phyloP scores from a whole-genome alignment of 768 basidiomycete species.

The Tulasnella sp. region DNA sequence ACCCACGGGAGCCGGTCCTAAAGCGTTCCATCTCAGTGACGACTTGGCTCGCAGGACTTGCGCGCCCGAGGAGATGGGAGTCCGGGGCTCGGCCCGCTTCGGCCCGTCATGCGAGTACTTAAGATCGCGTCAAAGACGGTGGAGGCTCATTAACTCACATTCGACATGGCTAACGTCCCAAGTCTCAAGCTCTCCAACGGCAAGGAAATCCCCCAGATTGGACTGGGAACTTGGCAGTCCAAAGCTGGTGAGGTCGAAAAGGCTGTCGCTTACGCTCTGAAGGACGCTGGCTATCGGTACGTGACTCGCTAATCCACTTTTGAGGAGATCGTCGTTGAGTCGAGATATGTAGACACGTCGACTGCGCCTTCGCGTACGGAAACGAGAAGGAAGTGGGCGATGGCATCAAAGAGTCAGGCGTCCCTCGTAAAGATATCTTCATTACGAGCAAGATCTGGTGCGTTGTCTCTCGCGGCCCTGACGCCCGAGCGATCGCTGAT shows the following conservation, averaged over 20 bases:
- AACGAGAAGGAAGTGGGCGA: slow-evolving; percentile 51
- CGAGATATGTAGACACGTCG: slow-evolving; percentile 37
- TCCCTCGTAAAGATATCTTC: slow-evolving; percentile 64
- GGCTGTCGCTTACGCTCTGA: slow-evolving; percentile 66
- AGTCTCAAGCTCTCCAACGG: slow-evolving; percentile 63
- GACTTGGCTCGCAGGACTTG: not conserved
- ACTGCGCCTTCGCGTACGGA: slow-evolving; percentile 55
- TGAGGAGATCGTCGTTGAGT: slow-evolving; percentile 16
- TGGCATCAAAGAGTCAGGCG: slow-evolving; percentile 66
- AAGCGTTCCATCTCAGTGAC: no score
- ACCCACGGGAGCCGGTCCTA: not conserved
- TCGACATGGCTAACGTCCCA: slow-evolving; percentile 28
- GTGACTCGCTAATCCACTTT: not conserved
- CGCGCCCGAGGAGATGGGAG: no score
- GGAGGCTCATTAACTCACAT: not conserved
- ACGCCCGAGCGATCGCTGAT: not conserved
- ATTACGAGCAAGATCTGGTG: slow-evolving; percentile 40
- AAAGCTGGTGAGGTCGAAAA: slow-evolving; percentile 54
- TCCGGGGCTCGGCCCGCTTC: not conserved
- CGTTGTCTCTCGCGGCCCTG: not conserved
- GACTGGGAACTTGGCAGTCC: slow-evolving; percentile 66
- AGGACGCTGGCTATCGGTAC: slow-evolving; percentile 47
- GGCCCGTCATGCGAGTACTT: not conserved
- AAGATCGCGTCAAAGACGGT: not conserved
- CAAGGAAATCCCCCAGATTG: slow-evolving; percentile 49